Evolutionary conservation across 2,329 filamentous ascomycete genomes (phyloP).

Genomic region (Nannizziopsis barbatae): DNA sequence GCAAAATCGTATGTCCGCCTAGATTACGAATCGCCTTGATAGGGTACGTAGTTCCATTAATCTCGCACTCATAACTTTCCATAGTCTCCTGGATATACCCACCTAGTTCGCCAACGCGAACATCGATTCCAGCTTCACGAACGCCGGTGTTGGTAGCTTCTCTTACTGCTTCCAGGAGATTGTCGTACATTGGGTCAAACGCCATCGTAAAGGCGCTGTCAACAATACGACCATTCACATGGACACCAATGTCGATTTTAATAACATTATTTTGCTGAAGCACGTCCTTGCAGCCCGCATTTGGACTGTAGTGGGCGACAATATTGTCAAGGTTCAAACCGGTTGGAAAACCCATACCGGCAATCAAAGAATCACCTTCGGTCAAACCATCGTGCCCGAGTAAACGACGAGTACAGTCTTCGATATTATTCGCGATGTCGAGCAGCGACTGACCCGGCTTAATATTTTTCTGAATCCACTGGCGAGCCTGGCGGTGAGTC

Average conservation of each 20-base stretch:
- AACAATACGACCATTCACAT: slow-evolving; percentile 68
- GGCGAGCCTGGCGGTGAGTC: slow-evolving; percentile 73
- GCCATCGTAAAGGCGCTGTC: slow-evolving; percentile 71
- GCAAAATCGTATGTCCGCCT: slow-evolving; percentile 45
- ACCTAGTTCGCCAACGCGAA: slow-evolving; percentile 45
- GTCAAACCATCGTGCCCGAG: slow-evolving; percentile 60
- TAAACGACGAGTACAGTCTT: slow-evolving; percentile 64
- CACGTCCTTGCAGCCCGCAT: slow-evolving; percentile 54
- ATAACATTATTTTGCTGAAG: slow-evolving; percentile 63
- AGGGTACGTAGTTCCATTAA: slow-evolving; percentile 39
- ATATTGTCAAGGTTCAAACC: slow-evolving; percentile 45
- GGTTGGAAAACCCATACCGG: slow-evolving; percentile 47
- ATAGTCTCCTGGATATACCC: slow-evolving; percentile 50
- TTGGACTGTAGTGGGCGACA: slow-evolving; percentile 48
- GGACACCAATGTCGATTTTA: slow-evolving; percentile 74
- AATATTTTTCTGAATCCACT: slow-evolving; percentile 67
- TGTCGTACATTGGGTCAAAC: slow-evolving; percentile 64
- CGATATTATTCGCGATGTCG: slow-evolving; percentile 76
- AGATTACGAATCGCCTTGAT: slow-evolving; percentile 47
- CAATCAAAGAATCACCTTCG: slow-evolving; percentile 39
- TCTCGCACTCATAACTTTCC: slow-evolving; percentile 51
- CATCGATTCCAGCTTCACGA: slow-evolving; percentile 45
- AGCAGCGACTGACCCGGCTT: slow-evolving; percentile 69
- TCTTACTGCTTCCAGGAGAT: slow-evolving; percentile 60
- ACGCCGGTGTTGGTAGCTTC: slow-evolving; percentile 56